These are phyloP conservation scores for Pestalotiopsis sp. DNA, from an alignment of 2,329 filamentous ascomycete species.

Conservation along the genomic window DNA sequence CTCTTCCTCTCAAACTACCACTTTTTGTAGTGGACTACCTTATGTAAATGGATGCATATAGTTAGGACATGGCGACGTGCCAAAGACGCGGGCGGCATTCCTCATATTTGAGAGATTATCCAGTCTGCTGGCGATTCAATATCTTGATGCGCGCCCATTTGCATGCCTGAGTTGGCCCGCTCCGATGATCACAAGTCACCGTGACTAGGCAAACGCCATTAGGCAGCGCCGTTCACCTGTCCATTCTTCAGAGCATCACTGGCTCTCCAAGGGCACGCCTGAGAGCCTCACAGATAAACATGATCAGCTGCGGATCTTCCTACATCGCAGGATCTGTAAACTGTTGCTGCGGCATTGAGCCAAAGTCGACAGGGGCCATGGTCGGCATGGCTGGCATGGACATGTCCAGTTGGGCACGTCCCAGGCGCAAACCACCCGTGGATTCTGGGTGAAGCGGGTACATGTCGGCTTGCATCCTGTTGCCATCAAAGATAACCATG, in stretches of 20 bases:
- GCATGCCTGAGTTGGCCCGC: neutral
- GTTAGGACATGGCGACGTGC: neutral
- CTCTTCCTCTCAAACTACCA: neutral
- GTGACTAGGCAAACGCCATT: neutral
- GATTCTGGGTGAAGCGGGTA: constrained; percentile 74
- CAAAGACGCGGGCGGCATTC: neutral
- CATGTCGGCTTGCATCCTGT: constrained; percentile 74
- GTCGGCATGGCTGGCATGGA: constrained; percentile 20
- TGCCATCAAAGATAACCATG: constrained; percentile 88
- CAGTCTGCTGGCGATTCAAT: neutral
- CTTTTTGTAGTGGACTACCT: too few relatives aligned
- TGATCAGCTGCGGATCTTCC: constrained; percentile 2
- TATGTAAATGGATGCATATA: neutral
- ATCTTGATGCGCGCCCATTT: neutral
- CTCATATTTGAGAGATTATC: neutral
- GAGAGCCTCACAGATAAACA: neutral
- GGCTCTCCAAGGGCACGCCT: neutral
- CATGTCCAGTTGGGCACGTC: constrained; percentile 46
- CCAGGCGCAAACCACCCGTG: constrained; percentile 50
- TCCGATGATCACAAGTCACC: neutral
- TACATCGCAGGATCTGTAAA: constrained; percentile 14
- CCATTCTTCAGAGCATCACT: neutral
- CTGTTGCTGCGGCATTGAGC: constrained; percentile 1
- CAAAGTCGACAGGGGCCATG: neutral
- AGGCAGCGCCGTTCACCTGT: too few relatives aligned